Evolutionary conservation across 805 yeast species (phyloP).

Genomic region (Hanseniaspora nectarophila): DNA sequence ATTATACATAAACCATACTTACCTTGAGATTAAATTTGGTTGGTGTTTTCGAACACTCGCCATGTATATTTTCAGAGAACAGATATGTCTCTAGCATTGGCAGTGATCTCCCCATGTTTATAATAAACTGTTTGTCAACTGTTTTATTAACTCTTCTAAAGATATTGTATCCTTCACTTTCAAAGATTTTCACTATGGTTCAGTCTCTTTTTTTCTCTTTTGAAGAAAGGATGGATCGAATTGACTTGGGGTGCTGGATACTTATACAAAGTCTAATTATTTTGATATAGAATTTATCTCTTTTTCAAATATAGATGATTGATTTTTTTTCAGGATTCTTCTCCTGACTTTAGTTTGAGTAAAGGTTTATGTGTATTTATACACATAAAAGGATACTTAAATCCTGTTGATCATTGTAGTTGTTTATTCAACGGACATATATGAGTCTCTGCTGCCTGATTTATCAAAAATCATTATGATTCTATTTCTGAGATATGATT

Average conservation of each 20-base stretch:
- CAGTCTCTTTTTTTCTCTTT: not conserved
- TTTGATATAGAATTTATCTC: constrained; percentile 1
- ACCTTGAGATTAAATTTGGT: constrained; percentile 14
- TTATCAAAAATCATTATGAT: not conserved
- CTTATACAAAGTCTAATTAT: constrained; percentile 11
- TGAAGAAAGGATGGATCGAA: not conserved
- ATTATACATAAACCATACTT: constrained; percentile 16
- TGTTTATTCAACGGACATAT: not conserved
- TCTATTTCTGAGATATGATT: constrained; percentile 12
- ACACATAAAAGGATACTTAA: not conserved
- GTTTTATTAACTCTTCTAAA: not conserved
- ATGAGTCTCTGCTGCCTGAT: constrained; percentile 10
- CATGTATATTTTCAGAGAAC: constrained; percentile 4
- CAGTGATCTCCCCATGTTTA: constrained; percentile 11
- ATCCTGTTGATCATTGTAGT: constrained; percentile 4
- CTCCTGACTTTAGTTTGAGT: not conserved
- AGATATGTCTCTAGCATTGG: constrained; percentile 6
- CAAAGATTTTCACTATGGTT: not conserved
- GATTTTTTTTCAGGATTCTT: not conserved
- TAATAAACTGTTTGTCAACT: not conserved
- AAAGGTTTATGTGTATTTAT: not conserved
- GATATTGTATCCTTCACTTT: constrained; percentile 3
- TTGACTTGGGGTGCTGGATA: not conserved
- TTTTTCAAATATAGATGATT: constrained; percentile 4
- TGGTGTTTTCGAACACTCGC: not conserved